Evolutionary conservation across 2,329 filamentous ascomycete genomes (phyloP), one percentile per base, ranked within the genome.

Genomic region (Clonostachys solani): DNA sequence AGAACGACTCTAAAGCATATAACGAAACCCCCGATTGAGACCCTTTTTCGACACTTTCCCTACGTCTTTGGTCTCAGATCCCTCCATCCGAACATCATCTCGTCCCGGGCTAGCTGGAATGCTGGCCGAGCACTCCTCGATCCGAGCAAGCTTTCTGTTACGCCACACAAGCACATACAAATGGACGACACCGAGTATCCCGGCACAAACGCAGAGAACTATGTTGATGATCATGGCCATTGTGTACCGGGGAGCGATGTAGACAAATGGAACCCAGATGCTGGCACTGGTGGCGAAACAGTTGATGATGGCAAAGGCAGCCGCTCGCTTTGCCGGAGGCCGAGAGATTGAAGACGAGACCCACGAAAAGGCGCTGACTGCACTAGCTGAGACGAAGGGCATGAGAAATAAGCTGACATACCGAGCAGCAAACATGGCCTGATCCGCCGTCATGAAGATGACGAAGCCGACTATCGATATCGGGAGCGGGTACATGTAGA

Each of bases 401-500:
- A 80, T 74, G 37, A 80, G 61, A 29, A 29, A 29, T 29, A 29
- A 29, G 23, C 23, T 29, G 23, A 29, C 23, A 63, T 81, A 83
- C 16, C 73, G 69, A 0, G 77, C 68, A 1, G 74, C 77, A 47
- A 81, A 80, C 33, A 55, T 55, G 6, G 23, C 23, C 9, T 6
- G 23, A 9, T 67, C 58, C 0, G 79, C 82, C 3, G 72, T 72
- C 74, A 82, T 82, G 63, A 72, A 74, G 56, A 83, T 82, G 57
- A 83, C 57, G 61, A 82, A 83, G 17, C 79, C 79, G 8, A 75
- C 54, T 2, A 80, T 59, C n/a, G 78, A 78, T 40, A 76, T 65
- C 38, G 68, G 49, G 37, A 81, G 74, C 5, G 78, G 78, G 5
- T 72, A 52, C 17, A 52, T 29, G 43, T 42, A 52, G 40, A 52